phyloP scores from a whole-genome alignment of 2,329 filamentous ascomycete genomes.

The Aspergillus arachidicola region DNA sequence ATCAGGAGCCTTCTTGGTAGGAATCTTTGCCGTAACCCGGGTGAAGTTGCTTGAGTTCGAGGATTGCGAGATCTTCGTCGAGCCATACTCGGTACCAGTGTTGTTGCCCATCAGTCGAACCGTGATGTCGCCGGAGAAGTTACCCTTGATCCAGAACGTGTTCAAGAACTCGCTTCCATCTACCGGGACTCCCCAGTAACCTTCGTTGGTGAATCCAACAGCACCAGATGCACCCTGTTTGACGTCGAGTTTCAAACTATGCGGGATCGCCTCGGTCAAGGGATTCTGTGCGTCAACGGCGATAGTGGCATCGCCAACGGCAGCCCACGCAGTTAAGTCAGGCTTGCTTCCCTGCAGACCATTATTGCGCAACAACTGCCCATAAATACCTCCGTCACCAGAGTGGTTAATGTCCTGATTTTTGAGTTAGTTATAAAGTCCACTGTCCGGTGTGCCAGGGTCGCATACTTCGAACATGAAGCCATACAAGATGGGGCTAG shows the following conservation, averaged over 20 bases:
- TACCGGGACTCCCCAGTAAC: conserved; percentile 28
- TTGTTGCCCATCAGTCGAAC: conserved; percentile 20
- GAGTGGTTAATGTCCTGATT: conserved; percentile 65
- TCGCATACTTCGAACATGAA: conserved; percentile 46
- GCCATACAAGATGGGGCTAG: conserved; percentile 44
- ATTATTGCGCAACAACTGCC: conserved; percentile 69
- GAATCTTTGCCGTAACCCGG: conserved; percentile 19
- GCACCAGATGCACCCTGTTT: conserved; percentile 26
- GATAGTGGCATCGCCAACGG: conserved; percentile 49
- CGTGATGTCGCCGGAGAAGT: conserved; percentile 21
- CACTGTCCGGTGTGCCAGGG: neutral
- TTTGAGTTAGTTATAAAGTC: neutral
- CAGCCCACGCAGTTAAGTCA: conserved; percentile 51
- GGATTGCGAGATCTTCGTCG: conserved; percentile 17
- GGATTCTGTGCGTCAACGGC: conserved; percentile 53
- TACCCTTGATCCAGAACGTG: conserved; percentile 29
- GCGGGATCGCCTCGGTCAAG: conserved; percentile 56
- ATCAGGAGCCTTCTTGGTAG: conserved; percentile 19
- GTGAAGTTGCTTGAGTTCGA: conserved; percentile 21
- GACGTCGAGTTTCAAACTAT: conserved; percentile 49
- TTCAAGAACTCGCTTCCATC: conserved; percentile 22
- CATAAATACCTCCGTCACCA: conserved; percentile 73
- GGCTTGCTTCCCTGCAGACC: conserved; percentile 63
- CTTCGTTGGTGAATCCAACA: conserved; percentile 49
- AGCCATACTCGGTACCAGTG: conserved; percentile 22